phyloP scores from a whole-genome alignment of 2,329 filamentous ascomycete genomes.

The Nemania abortiva region DNA sequence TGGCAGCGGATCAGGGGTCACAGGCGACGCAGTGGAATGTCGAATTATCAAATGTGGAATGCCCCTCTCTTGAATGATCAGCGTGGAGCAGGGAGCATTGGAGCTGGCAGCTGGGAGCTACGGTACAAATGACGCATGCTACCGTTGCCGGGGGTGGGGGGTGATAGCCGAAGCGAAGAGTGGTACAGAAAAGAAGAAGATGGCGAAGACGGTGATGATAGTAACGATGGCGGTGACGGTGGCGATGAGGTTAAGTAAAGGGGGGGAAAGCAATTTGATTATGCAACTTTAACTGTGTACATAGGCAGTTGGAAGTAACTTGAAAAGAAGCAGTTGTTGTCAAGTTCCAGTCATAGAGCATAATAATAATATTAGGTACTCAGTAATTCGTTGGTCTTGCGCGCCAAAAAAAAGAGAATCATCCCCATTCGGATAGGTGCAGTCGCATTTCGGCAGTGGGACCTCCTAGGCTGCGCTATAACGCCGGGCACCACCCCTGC shows the following conservation, averaged over 20 bases:
- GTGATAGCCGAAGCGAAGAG: slow-evolving; percentile 6
- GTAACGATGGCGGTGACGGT: background rate
- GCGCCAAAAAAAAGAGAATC: background rate
- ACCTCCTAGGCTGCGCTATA: slow-evolving; percentile 6
- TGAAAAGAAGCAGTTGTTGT: too few relatives aligned
- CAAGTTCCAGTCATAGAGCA: too few relatives aligned
- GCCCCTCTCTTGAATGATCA: slow-evolving; percentile 39
- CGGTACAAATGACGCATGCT: slow-evolving; percentile 22
- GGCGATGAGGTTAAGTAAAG: too few relatives aligned
- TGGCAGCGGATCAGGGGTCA: slow-evolving; percentile 30
- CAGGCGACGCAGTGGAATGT: slow-evolving; percentile 34
- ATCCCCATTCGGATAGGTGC: slow-evolving; percentile 34
- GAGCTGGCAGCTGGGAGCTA: slow-evolving; percentile 11
- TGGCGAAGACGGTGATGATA: background rate
- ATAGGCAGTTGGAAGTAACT: too few relatives aligned
- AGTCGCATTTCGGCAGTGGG: slow-evolving; percentile 30
- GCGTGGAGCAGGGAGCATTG: slow-evolving; percentile 12
- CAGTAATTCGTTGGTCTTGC: too few relatives aligned
- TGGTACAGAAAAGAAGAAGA: background rate
- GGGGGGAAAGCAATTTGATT: too few relatives aligned
- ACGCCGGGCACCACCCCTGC: slow-evolving; percentile 1
- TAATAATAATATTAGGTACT: too few relatives aligned
- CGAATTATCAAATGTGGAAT: slow-evolving; percentile 29
- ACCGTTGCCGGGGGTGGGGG: slow-evolving; percentile 1
- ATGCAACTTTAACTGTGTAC: too few relatives aligned